phyloP scores from a whole-genome alignment of 2,329 filamentous ascomycete genomes.

The Orbilia oligospora region DNA sequence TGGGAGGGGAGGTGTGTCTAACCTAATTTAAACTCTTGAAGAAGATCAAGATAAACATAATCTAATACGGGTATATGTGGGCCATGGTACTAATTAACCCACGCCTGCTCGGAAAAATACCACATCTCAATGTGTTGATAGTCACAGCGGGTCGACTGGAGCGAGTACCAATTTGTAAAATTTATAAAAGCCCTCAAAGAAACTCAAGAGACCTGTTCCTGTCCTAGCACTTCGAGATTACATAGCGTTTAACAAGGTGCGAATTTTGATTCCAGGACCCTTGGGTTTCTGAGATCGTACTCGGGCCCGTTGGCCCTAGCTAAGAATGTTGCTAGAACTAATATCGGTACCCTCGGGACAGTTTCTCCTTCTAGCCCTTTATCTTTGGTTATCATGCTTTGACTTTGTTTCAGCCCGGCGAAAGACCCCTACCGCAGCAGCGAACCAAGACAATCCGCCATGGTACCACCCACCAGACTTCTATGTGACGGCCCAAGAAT shows the following conservation, averaged over 20 bases:
- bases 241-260: neutral
- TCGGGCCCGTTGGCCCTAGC: neutral
- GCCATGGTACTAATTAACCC: no score
- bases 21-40: no score
- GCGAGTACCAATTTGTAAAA: neutral
- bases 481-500: neutral
- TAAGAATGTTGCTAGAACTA: neutral
- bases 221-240: neutral
- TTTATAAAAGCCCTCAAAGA: slow-evolving; percentile 24
- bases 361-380: slow-evolving; percentile 2
- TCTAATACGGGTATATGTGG: no score
- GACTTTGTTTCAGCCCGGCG: neutral
- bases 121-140: neutral
- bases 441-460: neutral
- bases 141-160: no score
- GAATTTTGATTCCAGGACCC: no score
- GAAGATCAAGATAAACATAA: no score
- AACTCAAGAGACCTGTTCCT: neutral
- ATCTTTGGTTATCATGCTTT: slow-evolving; percentile 1
- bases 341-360: neutral
- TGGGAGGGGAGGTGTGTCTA: no score
- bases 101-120: neutral
- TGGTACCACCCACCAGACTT: slow-evolving; percentile 14
- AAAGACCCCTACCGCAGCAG: neutral
- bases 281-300: neutral